Percentiles rank a stretch among this genome's conserved stretches.
Conservation (phyloP, 192 early-diverging fungal genomes). For the Coemansia guatemalensis region DNA sequence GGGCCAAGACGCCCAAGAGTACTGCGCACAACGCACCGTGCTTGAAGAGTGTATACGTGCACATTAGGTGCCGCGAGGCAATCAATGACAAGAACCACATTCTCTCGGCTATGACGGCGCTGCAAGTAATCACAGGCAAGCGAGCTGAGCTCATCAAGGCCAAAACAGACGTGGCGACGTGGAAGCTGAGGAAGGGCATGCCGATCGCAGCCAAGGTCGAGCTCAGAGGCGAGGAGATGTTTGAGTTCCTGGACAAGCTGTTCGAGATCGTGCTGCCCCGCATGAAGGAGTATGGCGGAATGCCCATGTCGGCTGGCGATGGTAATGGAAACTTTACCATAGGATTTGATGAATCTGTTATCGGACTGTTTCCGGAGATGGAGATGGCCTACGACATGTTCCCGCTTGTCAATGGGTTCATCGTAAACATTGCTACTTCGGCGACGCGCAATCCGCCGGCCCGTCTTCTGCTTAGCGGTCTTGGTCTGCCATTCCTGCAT, state of each 20-base stretch:
- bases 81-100: slow-evolving; percentile 86
- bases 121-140: slow-evolving; percentile 84
- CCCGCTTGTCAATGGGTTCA: slow-evolving; percentile 85
- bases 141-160: slow-evolving; percentile 81
- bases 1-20: slow-evolving; percentile 60
- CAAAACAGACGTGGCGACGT: slow-evolving; percentile 71
- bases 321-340: slow-evolving; percentile 81
- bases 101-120: slow-evolving; percentile 85
- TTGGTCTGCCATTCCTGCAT: slow-evolving; percentile 79
- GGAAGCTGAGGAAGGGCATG: slow-evolving; percentile 91
- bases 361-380: slow-evolving; percentile 96
- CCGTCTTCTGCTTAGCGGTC: slow-evolving; percentile 81
- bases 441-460: slow-evolving; percentile 75
- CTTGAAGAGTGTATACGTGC: slow-evolving; percentile 73
- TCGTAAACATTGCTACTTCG: slow-evolving; percentile 82
- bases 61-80: slow-evolving; percentile 86
- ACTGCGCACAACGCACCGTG: slow-evolving; percentile 65
- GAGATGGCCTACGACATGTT: slow-evolving; percentile 94
- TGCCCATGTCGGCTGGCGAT: slow-evolving; percentile 73
- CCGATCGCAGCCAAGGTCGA: slow-evolving; percentile 83
- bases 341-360: slow-evolving; percentile 76
- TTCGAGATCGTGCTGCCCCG: slow-evolving; percentile 93
- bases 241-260: slow-evolving; percentile 91
- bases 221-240: slow-evolving; percentile 83
- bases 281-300: slow-evolving; percentile 86